Base-by-base conservation (phyloP, 2,329 filamentous ascomycete species). In the Fusarium sp. region DNA sequence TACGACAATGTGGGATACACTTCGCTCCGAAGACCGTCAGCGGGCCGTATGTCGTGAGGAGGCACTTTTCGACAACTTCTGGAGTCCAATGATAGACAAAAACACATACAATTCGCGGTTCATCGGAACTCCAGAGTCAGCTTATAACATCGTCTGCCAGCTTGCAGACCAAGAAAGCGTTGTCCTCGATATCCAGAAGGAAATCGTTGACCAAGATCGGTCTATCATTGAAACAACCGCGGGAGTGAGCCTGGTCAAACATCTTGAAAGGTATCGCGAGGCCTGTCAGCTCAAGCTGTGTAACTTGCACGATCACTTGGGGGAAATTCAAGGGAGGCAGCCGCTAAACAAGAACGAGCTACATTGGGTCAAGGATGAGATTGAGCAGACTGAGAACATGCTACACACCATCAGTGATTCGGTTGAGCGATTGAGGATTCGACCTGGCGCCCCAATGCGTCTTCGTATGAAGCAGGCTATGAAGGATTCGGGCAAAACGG, bases 111-210 rank as follows among this genome's bases (percentile, higher is more conserved):
- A 34, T 5, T 43, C 53, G 1, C 53, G 47, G 11, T 56, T 56
- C 12, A 10, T 22, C 16, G 53, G 53, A 2, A 56, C 53, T 8
- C 30, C 43, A 5, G 9, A 34, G 9, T 56, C 53, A 20, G 53
- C 53, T 4, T 56, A 29, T 2, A 29, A 29, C 3, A 30, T 56
- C 0, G 27, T 56, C 3, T 16, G 22, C 18, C 41, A 47, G 12
- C 22, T 56, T 0, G 53, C 53, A 46, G 22, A 56, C 10, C 41
- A 45, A 6, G 16, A 56, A 6, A 40, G 43, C 5, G 43, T 56
- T 8, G 43, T 56, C 0, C 53, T 56, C 13, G 53, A 56, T 12
- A 46, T 56, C 1, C 53, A 56, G 18, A 56, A 15, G 12, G 53
- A 56, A 20, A 47, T 56, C 7, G 24, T 56, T 0, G 30, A 46